A percentile compares a stretch with the other conserved stretches of the same genome.
Evolutionary conservation across 768 basidiomycete species (phyloP).

Genomic region (Phaeotremella fagi): DNA sequence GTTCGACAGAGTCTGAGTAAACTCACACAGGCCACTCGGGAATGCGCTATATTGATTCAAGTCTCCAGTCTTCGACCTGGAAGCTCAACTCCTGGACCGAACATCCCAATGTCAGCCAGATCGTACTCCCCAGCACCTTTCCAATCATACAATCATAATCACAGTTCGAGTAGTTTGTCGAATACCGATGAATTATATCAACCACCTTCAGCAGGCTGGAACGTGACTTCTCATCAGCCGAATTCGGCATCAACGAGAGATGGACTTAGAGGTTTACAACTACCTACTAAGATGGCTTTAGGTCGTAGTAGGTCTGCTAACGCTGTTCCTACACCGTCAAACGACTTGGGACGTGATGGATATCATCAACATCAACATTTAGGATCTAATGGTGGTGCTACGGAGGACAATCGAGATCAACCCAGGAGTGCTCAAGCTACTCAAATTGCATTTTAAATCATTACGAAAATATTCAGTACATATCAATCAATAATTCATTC

Average conservation of each 20-base stretch:
- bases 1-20: conserved; percentile 68
- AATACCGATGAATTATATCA: conserved; percentile 18
- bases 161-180: background rate
- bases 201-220: background rate
- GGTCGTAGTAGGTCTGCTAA: conserved; percentile 11
- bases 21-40: conserved; percentile 77
- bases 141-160: background rate
- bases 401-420: background rate
- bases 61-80: conserved; percentile 71
- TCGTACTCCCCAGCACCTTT: conserved; percentile 7
- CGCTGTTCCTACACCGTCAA: conserved; percentile 2
- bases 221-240: background rate
- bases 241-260: background rate
- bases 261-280: conserved; percentile 10
- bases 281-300: conserved; percentile 29
- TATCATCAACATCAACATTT: background rate
- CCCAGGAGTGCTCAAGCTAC: conserved; percentile 7
- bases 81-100: conserved; percentile 12
- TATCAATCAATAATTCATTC: too few species aligned
- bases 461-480: background rate
- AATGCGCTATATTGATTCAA: conserved; percentile 78
- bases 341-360: background rate
- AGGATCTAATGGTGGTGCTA: background rate
- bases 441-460: conserved; percentile 1
- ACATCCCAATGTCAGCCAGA: conserved; percentile 3